phyloP scores from a whole-genome alignment of 164 flowering plant species.

The Houttuynia cordata region DNA sequence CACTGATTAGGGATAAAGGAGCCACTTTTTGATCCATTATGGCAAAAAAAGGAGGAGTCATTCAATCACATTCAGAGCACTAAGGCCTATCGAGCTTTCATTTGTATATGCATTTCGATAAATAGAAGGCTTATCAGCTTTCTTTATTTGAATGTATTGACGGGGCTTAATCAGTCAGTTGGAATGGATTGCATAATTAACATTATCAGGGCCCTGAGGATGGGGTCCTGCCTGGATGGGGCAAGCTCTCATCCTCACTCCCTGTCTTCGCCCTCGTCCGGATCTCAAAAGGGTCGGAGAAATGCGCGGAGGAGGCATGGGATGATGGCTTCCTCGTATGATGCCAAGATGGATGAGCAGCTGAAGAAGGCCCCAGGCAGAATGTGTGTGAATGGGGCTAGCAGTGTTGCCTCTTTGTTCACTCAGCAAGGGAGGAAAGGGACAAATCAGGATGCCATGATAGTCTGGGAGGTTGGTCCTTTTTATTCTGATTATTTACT shows the following conservation, averaged over 20 bases:
- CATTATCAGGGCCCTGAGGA: slow-evolving; percentile 95
- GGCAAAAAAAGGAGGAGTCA: too few species aligned
- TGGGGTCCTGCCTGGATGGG: slow-evolving; percentile 99
- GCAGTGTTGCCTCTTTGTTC: slow-evolving; percentile 59
- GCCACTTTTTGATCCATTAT: too few species aligned
- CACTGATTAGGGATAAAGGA: too few species aligned
- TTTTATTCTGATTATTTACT: slow-evolving; percentile 1
- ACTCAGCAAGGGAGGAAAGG: slow-evolving; percentile 98
- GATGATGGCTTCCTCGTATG: slow-evolving; percentile 44
- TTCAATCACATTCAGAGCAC: too few species aligned
- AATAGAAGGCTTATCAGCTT: too few species aligned
- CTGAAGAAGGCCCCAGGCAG: slow-evolving; percentile 67
- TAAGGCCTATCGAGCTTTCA: too few species aligned
- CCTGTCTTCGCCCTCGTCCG: slow-evolving; percentile 34
- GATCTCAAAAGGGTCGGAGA: slow-evolving; percentile 30
- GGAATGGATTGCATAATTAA: slow-evolving; percentile 92
- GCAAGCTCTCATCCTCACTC: slow-evolving; percentile 59
- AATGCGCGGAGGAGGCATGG: slow-evolving; percentile 28
- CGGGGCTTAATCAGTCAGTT: slow-evolving; percentile 37
- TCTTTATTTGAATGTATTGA: too few species aligned
- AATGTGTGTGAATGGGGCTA: slow-evolving; percentile 68
- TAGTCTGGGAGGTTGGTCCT: slow-evolving; percentile 91
- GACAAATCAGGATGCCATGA: slow-evolving; percentile 96
- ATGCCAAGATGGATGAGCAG: slow-evolving; percentile 43
- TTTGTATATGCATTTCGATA: too few species aligned